These are phyloP conservation scores for Tarenaya hassleriana DNA, from an alignment of 345 rosid species.

Conservation along the genomic window DNA sequence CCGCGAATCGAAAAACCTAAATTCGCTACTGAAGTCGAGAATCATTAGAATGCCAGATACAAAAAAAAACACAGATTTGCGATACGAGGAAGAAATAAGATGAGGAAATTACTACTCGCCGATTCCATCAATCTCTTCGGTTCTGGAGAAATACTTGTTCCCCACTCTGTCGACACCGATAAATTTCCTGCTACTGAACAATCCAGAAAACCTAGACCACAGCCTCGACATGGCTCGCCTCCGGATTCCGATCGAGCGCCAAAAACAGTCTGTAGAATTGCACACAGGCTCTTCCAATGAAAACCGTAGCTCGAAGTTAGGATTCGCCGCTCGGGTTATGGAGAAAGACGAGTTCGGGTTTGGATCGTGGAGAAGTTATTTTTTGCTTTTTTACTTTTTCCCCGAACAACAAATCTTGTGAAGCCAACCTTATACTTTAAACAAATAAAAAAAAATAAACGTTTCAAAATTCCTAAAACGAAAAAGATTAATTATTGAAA, in stretches of 20 bases:
- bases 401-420: too few species aligned
- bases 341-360: not conserved
- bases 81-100: slow-evolving; percentile 8
- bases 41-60: not conserved
- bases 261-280: not conserved
- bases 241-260: slow-evolving; percentile 1
- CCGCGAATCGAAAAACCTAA: not conserved
- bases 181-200: slow-evolving; percentile 42
- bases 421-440: too few species aligned
- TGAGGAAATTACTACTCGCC: slow-evolving; percentile 45
- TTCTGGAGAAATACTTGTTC: slow-evolving; percentile 69
- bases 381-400: too few species aligned
- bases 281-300: not conserved
- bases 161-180: slow-evolving; percentile 70
- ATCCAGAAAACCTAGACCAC: slow-evolving; percentile 59
- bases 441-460: too few species aligned
- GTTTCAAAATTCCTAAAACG: too few species aligned
- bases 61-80: not conserved
- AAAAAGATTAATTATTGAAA: too few species aligned
- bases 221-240: slow-evolving; percentile 58
- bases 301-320: too few species aligned
- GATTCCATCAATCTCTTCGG: slow-evolving; percentile 75
- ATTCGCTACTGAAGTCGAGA: not conserved
- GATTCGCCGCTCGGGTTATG: not conserved
- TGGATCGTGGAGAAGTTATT: too few species aligned